Evolutionary conservation across 768 basidiomycete species (phyloP).

Genomic region (Trametes villosa): DNA sequence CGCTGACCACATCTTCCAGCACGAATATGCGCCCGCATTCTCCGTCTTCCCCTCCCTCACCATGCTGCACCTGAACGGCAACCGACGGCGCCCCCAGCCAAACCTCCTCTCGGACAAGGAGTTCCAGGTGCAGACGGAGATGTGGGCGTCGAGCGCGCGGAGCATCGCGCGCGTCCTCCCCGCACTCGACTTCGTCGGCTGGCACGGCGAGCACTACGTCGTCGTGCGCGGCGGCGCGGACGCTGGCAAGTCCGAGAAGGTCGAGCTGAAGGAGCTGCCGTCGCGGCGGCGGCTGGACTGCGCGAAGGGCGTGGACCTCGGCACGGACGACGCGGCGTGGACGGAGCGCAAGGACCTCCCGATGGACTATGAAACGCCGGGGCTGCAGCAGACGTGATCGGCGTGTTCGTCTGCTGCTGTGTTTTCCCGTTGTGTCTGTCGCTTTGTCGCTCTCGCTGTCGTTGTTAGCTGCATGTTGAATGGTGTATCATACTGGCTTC

Average conservation of each 20-base stretch:
- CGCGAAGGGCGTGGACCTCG: constrained; percentile 68
- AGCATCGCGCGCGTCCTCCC: constrained; percentile 54
- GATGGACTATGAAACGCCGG: constrained; percentile 73
- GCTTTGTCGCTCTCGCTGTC: constrained; percentile 8
- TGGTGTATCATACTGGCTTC: too few species aligned
- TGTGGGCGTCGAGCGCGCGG: constrained; percentile 56
- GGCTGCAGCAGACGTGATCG: constrained; percentile 37
- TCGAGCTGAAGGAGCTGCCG: constrained; percentile 65
- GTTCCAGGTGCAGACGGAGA: constrained; percentile 57
- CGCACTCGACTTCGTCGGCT: constrained; percentile 68
- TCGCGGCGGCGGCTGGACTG: constrained; percentile 61
- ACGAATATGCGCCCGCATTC: constrained; percentile 57
- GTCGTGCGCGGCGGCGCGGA: constrained; percentile 48
- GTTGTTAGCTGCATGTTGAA: neutral
- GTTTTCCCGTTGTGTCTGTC: neutral
- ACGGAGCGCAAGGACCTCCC: constrained; percentile 76
- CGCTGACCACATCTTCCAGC: constrained; percentile 35
- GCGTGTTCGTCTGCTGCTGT: neutral
- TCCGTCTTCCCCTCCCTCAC: constrained; percentile 51
- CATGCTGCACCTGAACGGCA: constrained; percentile 62
- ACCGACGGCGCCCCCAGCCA: constrained; percentile 55
- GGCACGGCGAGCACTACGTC: constrained; percentile 74
- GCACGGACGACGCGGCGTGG: constrained; percentile 65
- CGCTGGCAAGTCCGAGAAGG: constrained; percentile 16
- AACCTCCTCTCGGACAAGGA: constrained; percentile 64